phyloP scores from a whole-genome alignment of 73 alveolate species.

The Tetrahymena thermophila region DNA sequence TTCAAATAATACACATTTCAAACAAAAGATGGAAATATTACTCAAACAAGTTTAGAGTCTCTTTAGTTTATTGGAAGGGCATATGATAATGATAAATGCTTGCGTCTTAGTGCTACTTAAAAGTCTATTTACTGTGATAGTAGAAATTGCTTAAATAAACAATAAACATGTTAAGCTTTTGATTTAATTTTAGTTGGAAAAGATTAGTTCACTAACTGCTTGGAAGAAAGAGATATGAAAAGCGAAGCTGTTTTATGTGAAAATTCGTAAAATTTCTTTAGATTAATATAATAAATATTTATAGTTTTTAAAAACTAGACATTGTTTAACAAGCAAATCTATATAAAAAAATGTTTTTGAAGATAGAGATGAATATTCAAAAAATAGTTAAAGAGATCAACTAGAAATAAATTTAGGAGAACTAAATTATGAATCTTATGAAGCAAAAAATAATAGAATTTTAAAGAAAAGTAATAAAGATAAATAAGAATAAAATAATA shows the following conservation, averaged over 20 bases:
- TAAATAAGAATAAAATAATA: no score
- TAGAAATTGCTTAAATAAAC: neutral
- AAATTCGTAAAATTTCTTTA: neutral
- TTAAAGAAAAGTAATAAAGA: no score
- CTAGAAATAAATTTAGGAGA: no score
- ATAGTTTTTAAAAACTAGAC: neutral
- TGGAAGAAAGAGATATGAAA: neutral
- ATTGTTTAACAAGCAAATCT: neutral
- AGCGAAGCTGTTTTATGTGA: neutral
- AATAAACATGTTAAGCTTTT: neutral
- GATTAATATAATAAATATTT: no score
- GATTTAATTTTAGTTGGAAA: neutral
- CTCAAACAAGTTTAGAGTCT: neutral
- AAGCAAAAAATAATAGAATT: no score
- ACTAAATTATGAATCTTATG: no score
- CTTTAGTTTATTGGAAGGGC: neutral
- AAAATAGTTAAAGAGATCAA: no score
- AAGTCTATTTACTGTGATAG: neutral
- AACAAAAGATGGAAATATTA: neutral
- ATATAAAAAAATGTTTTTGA: no score
- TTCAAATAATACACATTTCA: neutral
- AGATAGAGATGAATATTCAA: no score
- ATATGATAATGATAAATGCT: neutral
- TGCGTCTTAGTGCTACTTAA: neutral
- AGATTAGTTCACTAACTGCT: neutral